Evolutionary conservation across 2,329 filamentous ascomycete species (phyloP), one percentile per base, ranked within the genome.

Genomic region (Truncatella angustata): DNA sequence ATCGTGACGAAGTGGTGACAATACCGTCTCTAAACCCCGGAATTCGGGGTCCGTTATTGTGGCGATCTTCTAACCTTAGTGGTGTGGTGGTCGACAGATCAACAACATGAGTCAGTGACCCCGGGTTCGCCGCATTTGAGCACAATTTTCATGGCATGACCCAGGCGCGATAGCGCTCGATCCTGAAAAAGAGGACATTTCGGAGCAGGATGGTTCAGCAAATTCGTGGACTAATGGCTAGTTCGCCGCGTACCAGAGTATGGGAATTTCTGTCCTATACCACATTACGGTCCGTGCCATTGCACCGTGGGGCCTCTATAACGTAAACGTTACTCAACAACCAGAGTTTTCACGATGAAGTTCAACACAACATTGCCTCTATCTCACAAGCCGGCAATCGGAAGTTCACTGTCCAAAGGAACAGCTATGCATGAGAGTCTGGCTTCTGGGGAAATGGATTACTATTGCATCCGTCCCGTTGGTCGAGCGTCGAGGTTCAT

Each of bases 321-420:
- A 49, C 46, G 46, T 49, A 49, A 49, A 37, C 11, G 9, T 49
- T 49, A 49, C 34, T 23, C 24, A 49, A 49, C 46, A 11, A 39
- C 6, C 35, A 39, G 32, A 36, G 20, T 21, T 37, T 49, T 37
- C 16, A 21, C 12, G 14, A 23, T 21, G 46, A 37, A n/a, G 16
- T 5, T 28, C 5, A 36, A 18, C 14, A 18, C 24, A 34, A 46
- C 20, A 34, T 26, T 34, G 46, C 46, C 16, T 14, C 14, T 35
- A 5, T 39, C 11, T 18, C 30, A 35, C 18, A 26, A 34, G 20
- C 46, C 46, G 18, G 34, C 26, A 26, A 35, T 34, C 43, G 43
- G 43, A 46, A 46, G n/a, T 16, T 21, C 16, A 35, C 11, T 16
- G 5, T 42, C 42, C 18, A 23, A 45, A 12, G 16, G 18, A 32